These are phyloP conservation scores for Pseudopyricularia cyperi DNA, from an alignment of 2,329 filamentous ascomycete genomes.

Conservation along the genomic window DNA sequence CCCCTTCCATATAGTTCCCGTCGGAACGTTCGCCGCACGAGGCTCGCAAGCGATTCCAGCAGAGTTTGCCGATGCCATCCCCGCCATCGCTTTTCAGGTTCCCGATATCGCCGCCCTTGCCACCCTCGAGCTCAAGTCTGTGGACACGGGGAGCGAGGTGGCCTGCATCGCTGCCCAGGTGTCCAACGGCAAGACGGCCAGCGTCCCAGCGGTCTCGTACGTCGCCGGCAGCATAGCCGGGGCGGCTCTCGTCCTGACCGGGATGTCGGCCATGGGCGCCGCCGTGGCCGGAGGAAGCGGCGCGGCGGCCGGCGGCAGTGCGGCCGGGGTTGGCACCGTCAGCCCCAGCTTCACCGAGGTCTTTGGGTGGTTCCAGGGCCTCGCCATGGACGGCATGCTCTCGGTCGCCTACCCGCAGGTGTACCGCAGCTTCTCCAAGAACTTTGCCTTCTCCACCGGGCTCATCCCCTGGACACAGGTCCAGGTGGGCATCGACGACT, in stretches of 20 bases:
- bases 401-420: slow-evolving; percentile 78
- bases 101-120: slow-evolving; percentile 84
- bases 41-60: slow-evolving; percentile 62
- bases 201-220: slow-evolving; percentile 66
- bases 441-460: slow-evolving; percentile 86
- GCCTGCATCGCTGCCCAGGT: slow-evolving; percentile 76
- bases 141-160: slow-evolving; percentile 47
- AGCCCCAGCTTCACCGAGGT: slow-evolving; percentile 81
- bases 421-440: slow-evolving; percentile 81
- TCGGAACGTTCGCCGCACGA: slow-evolving; percentile 57
- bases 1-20: slow-evolving; percentile 47
- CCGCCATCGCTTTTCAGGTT: slow-evolving; percentile 76
- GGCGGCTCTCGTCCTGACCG: slow-evolving; percentile 64
- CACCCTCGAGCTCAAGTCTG: slow-evolving; percentile 57
- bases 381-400: slow-evolving; percentile 94
- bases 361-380: slow-evolving; percentile 80
- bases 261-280: slow-evolving; percentile 54
- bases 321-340: slow-evolving; percentile 46
- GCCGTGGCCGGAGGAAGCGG: slow-evolving; percentile 40
- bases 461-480: slow-evolving; percentile 72
- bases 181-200: slow-evolving; percentile 75
- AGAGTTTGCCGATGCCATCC: slow-evolving; percentile 61
- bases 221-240: slow-evolving; percentile 74
- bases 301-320: slow-evolving; percentile 31
- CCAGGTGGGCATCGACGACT: slow-evolving; percentile 72